Conservation (phyloP, 306 rosid genomes). For the Castanea crenata region DNA sequence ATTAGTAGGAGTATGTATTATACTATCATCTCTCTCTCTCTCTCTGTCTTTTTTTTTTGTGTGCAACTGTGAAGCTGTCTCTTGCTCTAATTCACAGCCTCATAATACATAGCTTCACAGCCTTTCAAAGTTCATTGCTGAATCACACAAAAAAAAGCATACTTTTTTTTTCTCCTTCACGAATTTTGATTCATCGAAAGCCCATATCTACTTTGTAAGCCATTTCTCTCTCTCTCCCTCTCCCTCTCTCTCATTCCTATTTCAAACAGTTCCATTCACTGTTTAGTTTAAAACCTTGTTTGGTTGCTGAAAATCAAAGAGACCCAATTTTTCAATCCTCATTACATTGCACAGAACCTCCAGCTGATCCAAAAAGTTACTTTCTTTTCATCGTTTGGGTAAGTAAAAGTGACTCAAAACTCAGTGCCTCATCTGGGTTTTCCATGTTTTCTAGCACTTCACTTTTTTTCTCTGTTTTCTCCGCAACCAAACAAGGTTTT, state of each 20-base stretch:
- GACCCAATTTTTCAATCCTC: conserved; percentile 13
- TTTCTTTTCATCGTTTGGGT: neutral
- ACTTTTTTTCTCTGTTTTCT: conserved; percentile 3
- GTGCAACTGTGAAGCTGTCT: neutral
- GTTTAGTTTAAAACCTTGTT: conserved; percentile 16
- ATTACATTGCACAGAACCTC: conserved; percentile 9
- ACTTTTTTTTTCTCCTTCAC: conserved; percentile 3
- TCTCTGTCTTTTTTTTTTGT: neutral
- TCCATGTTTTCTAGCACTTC: conserved; percentile 14
- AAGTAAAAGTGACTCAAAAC: neutral
- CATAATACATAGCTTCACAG: neutral
- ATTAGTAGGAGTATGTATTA: too few relatives aligned
- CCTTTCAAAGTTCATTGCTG: neutral
- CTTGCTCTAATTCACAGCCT: neutral
- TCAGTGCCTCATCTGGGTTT: neutral
- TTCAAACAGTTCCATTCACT: neutral
- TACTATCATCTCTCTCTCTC: neutral
- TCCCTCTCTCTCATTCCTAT: neutral
- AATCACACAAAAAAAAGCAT: conserved; percentile 13
- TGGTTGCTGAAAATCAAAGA: conserved; percentile 20
- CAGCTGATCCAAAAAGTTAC: neutral
- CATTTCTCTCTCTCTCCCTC: neutral
- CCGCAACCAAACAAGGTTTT: neutral
- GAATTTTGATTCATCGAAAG: neutral
- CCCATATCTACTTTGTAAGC: conserved; percentile 5